Conservation (phyloP, 305 asterid genomes). For the Solanum aculeatissimum region DNA sequence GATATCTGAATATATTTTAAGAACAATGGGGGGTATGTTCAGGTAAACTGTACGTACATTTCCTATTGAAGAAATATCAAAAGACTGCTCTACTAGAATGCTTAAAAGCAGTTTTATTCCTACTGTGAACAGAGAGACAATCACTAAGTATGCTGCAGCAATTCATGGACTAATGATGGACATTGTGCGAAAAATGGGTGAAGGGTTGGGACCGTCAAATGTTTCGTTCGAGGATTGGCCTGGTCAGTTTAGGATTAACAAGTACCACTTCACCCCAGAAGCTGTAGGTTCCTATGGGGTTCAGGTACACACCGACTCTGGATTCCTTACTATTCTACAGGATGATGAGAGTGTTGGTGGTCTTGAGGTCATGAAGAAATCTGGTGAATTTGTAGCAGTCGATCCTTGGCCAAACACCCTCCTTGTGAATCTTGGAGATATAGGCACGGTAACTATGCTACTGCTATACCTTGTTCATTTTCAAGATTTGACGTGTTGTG, state of each 20-base stretch:
- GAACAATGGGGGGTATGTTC: background rate
- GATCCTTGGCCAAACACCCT: constrained; percentile 27
- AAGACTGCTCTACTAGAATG: background rate
- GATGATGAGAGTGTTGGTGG: constrained; percentile 28
- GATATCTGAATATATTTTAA: background rate
- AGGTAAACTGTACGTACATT: background rate
- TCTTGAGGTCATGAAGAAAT: constrained; percentile 25
- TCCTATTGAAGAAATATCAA: background rate
- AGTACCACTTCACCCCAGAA: constrained; percentile 16
- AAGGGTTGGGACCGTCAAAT: constrained; percentile 11
- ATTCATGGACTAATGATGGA: constrained; percentile 8
- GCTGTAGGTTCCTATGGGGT: constrained; percentile 18
- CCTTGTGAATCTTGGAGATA: constrained; percentile 27
- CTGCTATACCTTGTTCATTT: background rate
- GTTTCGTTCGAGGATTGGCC: constrained; percentile 21
- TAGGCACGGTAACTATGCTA: constrained; percentile 12
- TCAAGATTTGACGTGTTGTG: background rate
- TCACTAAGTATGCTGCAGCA: constrained; percentile 16
- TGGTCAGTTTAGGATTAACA: constrained; percentile 24
- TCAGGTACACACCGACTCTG: constrained; percentile 20
- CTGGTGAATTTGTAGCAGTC: constrained; percentile 20
- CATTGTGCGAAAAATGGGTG: constrained; percentile 6
- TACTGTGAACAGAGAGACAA: constrained; percentile 9
- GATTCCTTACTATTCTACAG: constrained; percentile 26
- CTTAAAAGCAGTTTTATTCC: background rate